Conservation (phyloP, 1,139 yeast species). For the Scheffersomyces stambukii region DNA sequence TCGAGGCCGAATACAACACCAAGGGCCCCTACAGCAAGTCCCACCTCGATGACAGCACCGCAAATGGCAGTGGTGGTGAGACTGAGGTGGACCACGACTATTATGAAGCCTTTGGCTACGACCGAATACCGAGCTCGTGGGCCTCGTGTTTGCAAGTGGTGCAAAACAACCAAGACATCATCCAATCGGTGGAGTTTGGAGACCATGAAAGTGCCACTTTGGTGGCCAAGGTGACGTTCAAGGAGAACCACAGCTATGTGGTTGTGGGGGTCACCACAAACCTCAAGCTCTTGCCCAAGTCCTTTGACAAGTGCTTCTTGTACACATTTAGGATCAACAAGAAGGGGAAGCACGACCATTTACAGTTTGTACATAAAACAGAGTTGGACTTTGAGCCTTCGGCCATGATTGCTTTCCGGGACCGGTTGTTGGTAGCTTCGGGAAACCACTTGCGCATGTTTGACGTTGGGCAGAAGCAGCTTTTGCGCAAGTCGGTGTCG, state of each 20-base stretch:
- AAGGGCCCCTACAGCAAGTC: conserved; percentile 29
- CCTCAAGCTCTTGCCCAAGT: conserved; percentile 33
- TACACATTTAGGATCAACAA: conserved; percentile 38
- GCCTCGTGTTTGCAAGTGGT: conserved; percentile 54
- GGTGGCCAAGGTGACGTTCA: conserved; percentile 16
- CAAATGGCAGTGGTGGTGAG: conserved; percentile 5
- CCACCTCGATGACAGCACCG: conserved; percentile 4
- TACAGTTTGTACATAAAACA: conserved; percentile 62
- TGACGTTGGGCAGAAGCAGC: conserved; percentile 76
- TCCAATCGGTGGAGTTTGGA: conserved; percentile 38
- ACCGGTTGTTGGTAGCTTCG: conserved; percentile 58
- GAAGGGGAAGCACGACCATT: conserved; percentile 18
- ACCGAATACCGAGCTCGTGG: conserved; percentile 26
- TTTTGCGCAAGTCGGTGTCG: conserved; percentile 60
- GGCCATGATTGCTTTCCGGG: conserved; percentile 55
- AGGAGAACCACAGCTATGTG: conserved; percentile 30
- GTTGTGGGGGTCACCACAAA: conserved; percentile 46
- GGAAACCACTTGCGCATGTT: conserved; percentile 54
- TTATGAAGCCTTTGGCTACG: conserved; percentile 40
- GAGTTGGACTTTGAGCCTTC: conserved; percentile 45
- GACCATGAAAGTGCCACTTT: conserved; percentile 37
- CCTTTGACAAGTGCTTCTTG: conserved; percentile 28
- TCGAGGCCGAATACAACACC: conserved; percentile 45
- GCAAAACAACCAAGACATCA: conserved; percentile 24
- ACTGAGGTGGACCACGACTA: conserved; percentile 21